Base-by-base conservation (phyloP, 306 rosid species). In the Glycine latifolia region DNA sequence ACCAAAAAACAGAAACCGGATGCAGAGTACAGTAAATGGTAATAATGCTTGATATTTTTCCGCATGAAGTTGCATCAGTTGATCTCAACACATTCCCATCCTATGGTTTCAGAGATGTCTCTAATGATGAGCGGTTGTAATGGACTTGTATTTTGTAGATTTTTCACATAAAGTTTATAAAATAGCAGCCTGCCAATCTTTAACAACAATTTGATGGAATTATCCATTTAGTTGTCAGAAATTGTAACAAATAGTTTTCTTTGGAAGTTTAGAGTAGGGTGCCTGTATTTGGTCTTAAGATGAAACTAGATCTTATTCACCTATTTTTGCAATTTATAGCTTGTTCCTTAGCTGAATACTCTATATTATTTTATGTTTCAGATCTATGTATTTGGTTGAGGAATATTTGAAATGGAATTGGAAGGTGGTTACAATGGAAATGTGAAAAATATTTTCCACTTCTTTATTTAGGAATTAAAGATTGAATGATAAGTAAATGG, bases 351-450 rank as follows among this genome's bases (percentile, higher is more conserved):
- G 43, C 62, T 26, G n/a, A 63, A 17, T 49, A 41, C 20, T 3
- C 44, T 39, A 7, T 1, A 39, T 39, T 5, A 39, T 39, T 49
- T 17, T 75, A 16, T 17, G 53, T 50, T 58, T 71, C 61, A 41
- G 37, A 56, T 83, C 37, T 59, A 50, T 71, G 60, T 70, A 39
- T 82, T 82, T 76, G 65, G 10, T 48, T 55, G 76, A 67, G 77
- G n/a, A 76, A 9, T 77, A 61, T 53, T 53, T 61, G 41, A 43
- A 76, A 37, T 14, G 60, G 61, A 67, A 39, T 0, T 3, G 37
- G 58, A 20, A 58, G 26, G 71, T 68, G 54, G 67, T 68, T 68
- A 48, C 41, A 2, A 26, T 41, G 20, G 67, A 49, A 16, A 15
- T 47, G 65, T 67, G 55, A 55, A 56, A 66, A 67, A 20, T 37